Evolutionary conservation across 2,329 filamentous ascomycete species (phyloP), one percentile per base, ranked within the genome.

Genomic region (Pestalotiopsis sp.): DNA sequence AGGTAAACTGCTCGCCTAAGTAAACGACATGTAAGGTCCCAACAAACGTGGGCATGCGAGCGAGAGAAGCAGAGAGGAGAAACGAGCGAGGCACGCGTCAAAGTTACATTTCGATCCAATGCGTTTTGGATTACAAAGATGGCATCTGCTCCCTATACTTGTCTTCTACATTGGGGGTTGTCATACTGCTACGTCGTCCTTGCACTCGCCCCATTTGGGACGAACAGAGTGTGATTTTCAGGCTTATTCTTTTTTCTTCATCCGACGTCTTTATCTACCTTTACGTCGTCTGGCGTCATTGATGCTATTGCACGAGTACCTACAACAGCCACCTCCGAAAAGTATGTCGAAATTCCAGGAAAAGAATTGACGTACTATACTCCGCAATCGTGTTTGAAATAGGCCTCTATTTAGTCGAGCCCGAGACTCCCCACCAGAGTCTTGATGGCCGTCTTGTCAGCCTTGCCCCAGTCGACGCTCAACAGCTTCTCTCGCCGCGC

Each of bases 401-500:
- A n/a, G 3, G 31, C 36, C 31, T 64, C 45, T 58, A 36, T 14
- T 66, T 74, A 77, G 62, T 75, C 72, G 3, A 87, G 73, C 41
- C 80, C 82, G 66, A 89, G 75, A 70, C 79, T 80, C 66, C 79
- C 77, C 49, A 86, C 82, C 31, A 85, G 72, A 11, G 71, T 74
- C 73, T 82, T 82, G 39, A 88, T 78, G 66, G 80, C 77, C 5
- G 71, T 73, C 76, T 85, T 88, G 31, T 83, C 82, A n/a, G 86
- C 87, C 68, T 79, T 82, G 20, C 84, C 83, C 88, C 88, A 91
- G 73, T 91, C 88, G 13, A 87, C 80, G 4, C 88, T 81, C 74
- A 85, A 84, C 70, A 90, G 75, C 66, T 73, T 76, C 5, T 36
- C 45, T 9, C 17, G 45, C 45, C 12, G 31, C 9, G 6, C 31